Evolutionary conservation across 257 asterid genomes (phyloP).

Genomic region (Przewalskia tangutica): DNA sequence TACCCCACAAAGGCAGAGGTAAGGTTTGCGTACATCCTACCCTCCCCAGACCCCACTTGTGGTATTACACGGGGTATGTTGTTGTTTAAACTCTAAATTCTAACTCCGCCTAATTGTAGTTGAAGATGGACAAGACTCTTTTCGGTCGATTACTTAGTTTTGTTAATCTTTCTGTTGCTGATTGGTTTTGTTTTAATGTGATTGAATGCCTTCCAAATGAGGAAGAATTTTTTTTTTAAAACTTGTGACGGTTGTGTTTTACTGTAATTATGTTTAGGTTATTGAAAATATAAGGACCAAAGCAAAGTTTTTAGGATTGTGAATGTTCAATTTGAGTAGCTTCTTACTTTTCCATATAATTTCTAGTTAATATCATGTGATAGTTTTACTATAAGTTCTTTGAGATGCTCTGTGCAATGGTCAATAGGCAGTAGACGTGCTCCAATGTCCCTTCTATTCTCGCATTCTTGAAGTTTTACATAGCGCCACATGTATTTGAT

Average conservation of each 20-base stretch:
- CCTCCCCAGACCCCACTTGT: too few relatives aligned
- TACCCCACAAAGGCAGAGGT: too few relatives aligned
- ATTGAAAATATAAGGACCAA: neutral
- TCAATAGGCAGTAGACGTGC: neutral
- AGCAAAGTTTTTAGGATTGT: neutral
- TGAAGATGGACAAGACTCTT: neutral
- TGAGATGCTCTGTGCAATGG: neutral
- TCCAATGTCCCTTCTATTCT: neutral
- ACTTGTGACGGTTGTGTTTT: neutral
- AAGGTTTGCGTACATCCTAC: too few relatives aligned
- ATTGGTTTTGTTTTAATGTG: neutral
- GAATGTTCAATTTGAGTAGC: neutral
- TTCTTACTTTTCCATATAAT: neutral
- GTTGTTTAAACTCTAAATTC: too few relatives aligned
- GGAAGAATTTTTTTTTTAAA: neutral
- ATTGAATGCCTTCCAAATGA: neutral
- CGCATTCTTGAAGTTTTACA: neutral
- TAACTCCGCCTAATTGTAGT: neutral
- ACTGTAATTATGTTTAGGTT: neutral
- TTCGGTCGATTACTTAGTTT: neutral
- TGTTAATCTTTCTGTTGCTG: neutral
- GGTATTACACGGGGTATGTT: too few relatives aligned
- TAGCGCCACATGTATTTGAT: neutral
- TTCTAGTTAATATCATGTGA: neutral
- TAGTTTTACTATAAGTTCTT: neutral